A percentile compares a stretch with the other conserved stretches of the same genome.
phyloP scores from a whole-genome alignment of 1,284 basidiomycete species.

The Spongispora temasekensis region DNA sequence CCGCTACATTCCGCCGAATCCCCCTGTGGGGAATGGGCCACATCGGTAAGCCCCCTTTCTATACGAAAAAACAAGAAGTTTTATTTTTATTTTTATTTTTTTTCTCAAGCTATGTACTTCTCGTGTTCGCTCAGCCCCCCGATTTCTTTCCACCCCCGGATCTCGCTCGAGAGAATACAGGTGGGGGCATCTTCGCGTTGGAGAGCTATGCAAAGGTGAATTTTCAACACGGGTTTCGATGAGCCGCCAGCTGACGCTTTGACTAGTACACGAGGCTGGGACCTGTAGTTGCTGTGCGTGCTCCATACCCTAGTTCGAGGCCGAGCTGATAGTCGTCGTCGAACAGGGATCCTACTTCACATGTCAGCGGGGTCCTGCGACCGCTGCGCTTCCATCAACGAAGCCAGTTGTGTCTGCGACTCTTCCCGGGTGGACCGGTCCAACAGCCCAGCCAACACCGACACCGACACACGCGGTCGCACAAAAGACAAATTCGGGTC shows the following conservation, averaged over 20 bases:
- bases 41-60: slow-evolving; percentile 51
- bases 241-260: slow-evolving; percentile 4
- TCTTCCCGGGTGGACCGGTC: slow-evolving; percentile 38
- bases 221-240: not conserved
- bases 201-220: slow-evolving; percentile 52
- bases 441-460: slow-evolving; percentile 2
- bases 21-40: slow-evolving; percentile 64
- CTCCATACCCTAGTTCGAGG: slow-evolving; percentile 1
- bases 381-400: slow-evolving; percentile 54
- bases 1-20: slow-evolving; percentile 73
- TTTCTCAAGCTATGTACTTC: slow-evolving; percentile 59
- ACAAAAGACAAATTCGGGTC: slow-evolving; percentile 27
- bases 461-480: slow-evolving; percentile 7
- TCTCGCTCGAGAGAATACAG: slow-evolving; percentile 50
- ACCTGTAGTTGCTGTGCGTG: slow-evolving; percentile 55
- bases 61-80: too few species aligned
- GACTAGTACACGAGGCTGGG: slow-evolving; percentile 55
- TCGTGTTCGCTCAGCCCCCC: slow-evolving; percentile 63
- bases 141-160: slow-evolving; percentile 63
- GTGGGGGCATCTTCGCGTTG: slow-evolving; percentile 55
- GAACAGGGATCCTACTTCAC: slow-evolving; percentile 71
- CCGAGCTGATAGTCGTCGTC: slow-evolving; percentile 3
- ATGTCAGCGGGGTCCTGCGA: slow-evolving; percentile 68
- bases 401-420: slow-evolving; percentile 66
- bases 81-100: not conserved